Conservation (phyloP, 192 early-diverging fungal species). For the Gigaspora rosea region DNA sequence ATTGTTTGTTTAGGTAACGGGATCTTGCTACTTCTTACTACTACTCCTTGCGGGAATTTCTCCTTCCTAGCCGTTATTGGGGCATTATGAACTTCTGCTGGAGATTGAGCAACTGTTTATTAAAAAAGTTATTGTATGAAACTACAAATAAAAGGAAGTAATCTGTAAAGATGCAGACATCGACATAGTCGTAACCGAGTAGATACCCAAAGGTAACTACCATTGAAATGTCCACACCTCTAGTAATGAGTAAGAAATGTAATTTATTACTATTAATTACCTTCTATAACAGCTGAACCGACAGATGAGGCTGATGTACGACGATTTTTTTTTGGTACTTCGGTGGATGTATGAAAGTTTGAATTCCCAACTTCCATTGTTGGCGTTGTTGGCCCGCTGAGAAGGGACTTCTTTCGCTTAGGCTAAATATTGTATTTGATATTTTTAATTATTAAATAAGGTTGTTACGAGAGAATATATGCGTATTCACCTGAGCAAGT, state of each 20-base stretch:
- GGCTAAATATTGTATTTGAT: not conserved
- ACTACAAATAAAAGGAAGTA: too few relatives aligned
- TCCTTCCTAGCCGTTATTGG: slow-evolving; percentile 43
- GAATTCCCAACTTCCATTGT: slow-evolving; percentile 1
- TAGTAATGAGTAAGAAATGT: too few relatives aligned
- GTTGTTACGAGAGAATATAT: not conserved
- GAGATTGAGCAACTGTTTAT: slow-evolving; percentile 11
- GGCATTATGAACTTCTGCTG: slow-evolving; percentile 14
- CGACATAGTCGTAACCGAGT: too few relatives aligned
- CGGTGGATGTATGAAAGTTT: not conserved
- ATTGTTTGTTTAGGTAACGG: slow-evolving; percentile 54
- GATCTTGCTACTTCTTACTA: slow-evolving; percentile 62
- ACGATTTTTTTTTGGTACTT: slow-evolving; percentile 19
- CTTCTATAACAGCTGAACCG: slow-evolving; percentile 7
- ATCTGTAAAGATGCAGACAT: too few relatives aligned
- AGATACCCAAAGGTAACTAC: too few relatives aligned
- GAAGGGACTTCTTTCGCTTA: slow-evolving; percentile 23
- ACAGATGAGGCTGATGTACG: slow-evolving; percentile 30
- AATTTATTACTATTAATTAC: not conserved
- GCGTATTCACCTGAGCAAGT: slow-evolving; percentile 36
- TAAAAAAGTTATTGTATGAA: too few relatives aligned
- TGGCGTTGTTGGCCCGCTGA: slow-evolving; percentile 9
- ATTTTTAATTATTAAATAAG: not conserved
- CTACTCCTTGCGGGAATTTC: slow-evolving; percentile 64
- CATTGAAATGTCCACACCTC: too few relatives aligned